Evolutionary conservation across 768 basidiomycete species (phyloP), one percentile per base, ranked within the genome.

Genomic region (Rhizopogon salebrosus): DNA sequence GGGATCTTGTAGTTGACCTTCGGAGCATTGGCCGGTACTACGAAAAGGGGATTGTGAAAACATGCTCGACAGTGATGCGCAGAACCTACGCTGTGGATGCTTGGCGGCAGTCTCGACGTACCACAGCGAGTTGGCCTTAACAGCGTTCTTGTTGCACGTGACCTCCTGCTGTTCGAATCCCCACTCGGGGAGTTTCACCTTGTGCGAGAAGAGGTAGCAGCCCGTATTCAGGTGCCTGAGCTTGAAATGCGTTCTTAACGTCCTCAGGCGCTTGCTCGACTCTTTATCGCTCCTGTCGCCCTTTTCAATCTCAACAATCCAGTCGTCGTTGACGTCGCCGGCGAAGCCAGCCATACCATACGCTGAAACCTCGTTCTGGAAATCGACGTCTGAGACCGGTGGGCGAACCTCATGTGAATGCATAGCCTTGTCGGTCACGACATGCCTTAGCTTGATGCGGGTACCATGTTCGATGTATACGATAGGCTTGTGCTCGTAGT

Each of bases 101-200:
- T 62, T 75, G 43, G 48, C 51, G 20, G 89, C 80, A 2, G 93
- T 97, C 75, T 99, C 97, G 38, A 98, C 74, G 61, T 81, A 92
- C 97, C 97, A 98, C 55, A 98, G 65, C 27, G 93, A 94, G 68
- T 98, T 98, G 2, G 77, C 80, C 67, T 74, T 79, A 23, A 87
- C 87, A 11, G 97, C 95, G 61, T 98, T 95, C 78, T 94, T 98
- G 72, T 99, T 99, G 70, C 97, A 99, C 0, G 97, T 98, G 48
- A 99, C 97, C 64, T 99, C 97, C 67, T 99, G 97, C 69, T 99
- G 97, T 64, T 98, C 97, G 60, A 79, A 99, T 0, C 84, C 97
- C 97, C 97, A 99, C 4, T 97, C 90, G 0, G 97, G 97, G 93
- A 94, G 68, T 98, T n/a, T n/a, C n/a, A 98, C 88, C 69, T 97